Evolutionary conservation across 768 basidiomycete species (phyloP).

Genomic region (Phanerochaete sordida): DNA sequence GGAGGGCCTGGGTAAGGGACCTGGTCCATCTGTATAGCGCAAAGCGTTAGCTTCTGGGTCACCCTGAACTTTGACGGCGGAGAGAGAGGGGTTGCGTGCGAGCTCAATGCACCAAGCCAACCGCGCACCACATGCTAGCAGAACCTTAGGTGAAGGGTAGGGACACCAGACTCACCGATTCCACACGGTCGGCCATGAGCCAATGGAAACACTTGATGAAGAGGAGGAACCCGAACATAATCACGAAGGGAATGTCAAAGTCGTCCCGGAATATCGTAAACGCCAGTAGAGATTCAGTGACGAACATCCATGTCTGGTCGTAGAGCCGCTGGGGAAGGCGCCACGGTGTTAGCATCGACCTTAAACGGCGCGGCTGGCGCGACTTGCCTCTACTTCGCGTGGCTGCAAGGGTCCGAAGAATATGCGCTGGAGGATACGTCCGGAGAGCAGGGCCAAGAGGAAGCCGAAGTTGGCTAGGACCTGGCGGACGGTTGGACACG

Average conservation of each 20-base stretch:
- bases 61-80: neutral
- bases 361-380: neutral
- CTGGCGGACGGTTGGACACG: slow-evolving; percentile 36
- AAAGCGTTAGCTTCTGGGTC: neutral
- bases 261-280: slow-evolving; percentile 97
- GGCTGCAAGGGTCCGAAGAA: slow-evolving; percentile 90
- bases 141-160: neutral
- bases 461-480: slow-evolving; percentile 89
- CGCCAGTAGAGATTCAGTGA: slow-evolving; percentile 93
- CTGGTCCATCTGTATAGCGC: slow-evolving; percentile 87
- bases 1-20: slow-evolving; percentile 83
- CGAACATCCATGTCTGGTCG: slow-evolving; percentile 95
- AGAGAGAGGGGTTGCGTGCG: neutral
- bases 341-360: neutral
- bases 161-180: slow-evolving; percentile 65
- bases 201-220: slow-evolving; percentile 98
- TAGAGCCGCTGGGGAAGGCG: slow-evolving; percentile 75
- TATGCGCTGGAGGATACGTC: slow-evolving; percentile 74
- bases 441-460: slow-evolving; percentile 70
- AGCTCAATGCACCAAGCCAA: neutral
- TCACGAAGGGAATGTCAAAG: slow-evolving; percentile 86
- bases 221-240: slow-evolving; percentile 93
- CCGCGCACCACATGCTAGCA: neutral
- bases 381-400: slow-evolving; percentile 85
- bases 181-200: slow-evolving; percentile 92